Conservation (phyloP, 495 filamentous ascomycete species). For the Xylaria curta region DNA sequence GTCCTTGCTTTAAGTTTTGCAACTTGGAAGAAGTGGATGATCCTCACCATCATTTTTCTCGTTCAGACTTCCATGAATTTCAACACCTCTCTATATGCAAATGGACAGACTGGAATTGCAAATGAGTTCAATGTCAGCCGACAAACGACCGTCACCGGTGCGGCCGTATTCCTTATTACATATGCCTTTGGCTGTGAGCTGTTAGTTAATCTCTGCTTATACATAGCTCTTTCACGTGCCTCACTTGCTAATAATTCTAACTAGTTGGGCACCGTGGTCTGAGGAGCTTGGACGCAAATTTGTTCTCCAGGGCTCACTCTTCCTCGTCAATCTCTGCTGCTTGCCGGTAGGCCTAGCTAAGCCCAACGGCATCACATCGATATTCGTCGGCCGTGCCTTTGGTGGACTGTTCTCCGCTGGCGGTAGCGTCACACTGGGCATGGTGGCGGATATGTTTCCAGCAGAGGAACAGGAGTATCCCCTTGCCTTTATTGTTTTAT, state of each 20-base stretch:
- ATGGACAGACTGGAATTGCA: constrained; percentile 65
- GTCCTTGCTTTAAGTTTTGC: constrained; percentile 68
- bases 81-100: constrained; percentile 75
- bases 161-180: constrained; percentile 72
- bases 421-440: constrained; percentile 80
- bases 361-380: constrained; percentile 61
- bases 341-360: constrained; percentile 71
- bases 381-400: constrained; percentile 70
- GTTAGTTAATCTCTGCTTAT: constrained; percentile 9
- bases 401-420: constrained; percentile 78
- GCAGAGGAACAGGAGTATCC: constrained; percentile 71
- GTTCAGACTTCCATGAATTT: constrained; percentile 88
- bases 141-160: constrained; percentile 68
- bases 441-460: constrained; percentile 82
- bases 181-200: constrained; percentile 85
- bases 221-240: not conserved
- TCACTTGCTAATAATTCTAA: constrained; percentile 19
- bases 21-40: constrained; percentile 72
- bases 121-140: constrained; percentile 67
- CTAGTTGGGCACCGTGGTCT: constrained; percentile 76
- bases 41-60: constrained; percentile 72
- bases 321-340: constrained; percentile 79
- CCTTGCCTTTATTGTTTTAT: constrained; percentile 69
- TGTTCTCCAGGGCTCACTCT: constrained; percentile 71
- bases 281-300: constrained; percentile 78